These are phyloP conservation scores for Pythium phragmitis DNA, from an alignment of 352 stramenopile genomes.

Conservation along the genomic window DNA sequence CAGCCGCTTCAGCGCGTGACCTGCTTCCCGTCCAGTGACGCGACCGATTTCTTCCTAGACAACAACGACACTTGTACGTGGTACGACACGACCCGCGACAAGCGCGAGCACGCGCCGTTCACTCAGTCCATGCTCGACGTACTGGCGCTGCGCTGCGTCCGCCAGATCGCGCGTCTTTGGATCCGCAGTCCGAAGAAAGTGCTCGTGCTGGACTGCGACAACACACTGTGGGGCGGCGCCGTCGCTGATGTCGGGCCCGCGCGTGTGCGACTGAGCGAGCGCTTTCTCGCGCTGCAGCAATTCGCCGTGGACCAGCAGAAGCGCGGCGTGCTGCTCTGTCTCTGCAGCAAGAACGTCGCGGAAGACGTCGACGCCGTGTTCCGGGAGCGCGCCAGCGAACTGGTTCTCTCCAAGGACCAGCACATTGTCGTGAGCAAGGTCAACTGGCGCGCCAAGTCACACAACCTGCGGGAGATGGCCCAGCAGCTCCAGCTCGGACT, in stretches of 20 bases:
- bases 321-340: conserved; percentile 50
- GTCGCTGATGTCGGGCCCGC: conserved; percentile 53
- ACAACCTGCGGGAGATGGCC: conserved; percentile 53
- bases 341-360: conserved; percentile 72
- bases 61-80: conserved; percentile 31
- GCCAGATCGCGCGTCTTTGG: conserved; percentile 55
- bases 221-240: conserved; percentile 68
- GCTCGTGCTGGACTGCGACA: conserved; percentile 78
- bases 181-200: conserved; percentile 46
- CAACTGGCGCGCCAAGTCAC: conserved; percentile 63
- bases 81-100: conserved; percentile 51
- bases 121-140: conserved; percentile 60
- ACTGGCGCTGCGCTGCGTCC: conserved; percentile 40
- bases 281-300: conserved; percentile 54
- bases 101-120: conserved; percentile 64
- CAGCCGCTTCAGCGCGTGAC: conserved; percentile 27
- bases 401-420: conserved; percentile 51
- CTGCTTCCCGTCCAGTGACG: conserved; percentile 26
- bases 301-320: conserved; percentile 51
- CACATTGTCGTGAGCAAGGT: conserved; percentile 50
- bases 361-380: conserved; percentile 58
- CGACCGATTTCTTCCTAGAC: conserved; percentile 30
- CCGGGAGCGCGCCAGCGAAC: conserved; percentile 34
- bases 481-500: conserved; percentile 54
- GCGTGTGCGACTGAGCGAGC: conserved; percentile 36